These are phyloP conservation scores for Phaeophleospora eucalypticola DNA, from an alignment of 2,329 filamentous ascomycete genomes.

Conservation along the genomic window DNA sequence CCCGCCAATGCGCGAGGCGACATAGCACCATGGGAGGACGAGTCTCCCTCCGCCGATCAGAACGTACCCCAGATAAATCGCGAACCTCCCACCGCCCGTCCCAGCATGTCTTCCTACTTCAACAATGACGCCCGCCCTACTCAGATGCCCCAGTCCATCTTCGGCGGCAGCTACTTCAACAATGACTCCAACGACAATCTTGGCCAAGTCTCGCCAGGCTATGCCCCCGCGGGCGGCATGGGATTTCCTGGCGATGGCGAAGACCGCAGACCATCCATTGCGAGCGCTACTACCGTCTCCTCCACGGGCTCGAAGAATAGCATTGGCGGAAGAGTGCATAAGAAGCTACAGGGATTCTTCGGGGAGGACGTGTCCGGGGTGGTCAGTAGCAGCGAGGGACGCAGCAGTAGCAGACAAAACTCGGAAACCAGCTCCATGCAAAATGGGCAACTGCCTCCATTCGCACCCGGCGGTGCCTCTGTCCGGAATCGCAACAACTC, in stretches of 20 bases:
- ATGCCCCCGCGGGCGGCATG: constrained; percentile 54
- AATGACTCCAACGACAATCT: constrained; percentile 72
- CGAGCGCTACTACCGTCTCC: constrained; percentile 81
- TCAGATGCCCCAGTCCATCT: constrained; percentile 43
- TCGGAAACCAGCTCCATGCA: constrained; percentile 53
- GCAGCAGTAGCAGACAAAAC: constrained; percentile 52
- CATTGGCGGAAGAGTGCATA: constrained; percentile 66
- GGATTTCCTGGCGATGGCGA: constrained; percentile 58
- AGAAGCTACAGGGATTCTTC: constrained; percentile 87
- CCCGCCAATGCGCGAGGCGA: constrained; percentile 44
- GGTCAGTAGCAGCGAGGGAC: constrained; percentile 30
- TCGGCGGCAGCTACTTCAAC: constrained; percentile 56
- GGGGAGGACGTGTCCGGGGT: constrained; percentile 75
- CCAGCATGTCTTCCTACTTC: constrained; percentile 40
- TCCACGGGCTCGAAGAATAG: constrained; percentile 76
- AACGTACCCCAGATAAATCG: constrained; percentile 40
- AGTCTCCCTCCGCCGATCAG: constrained; percentile 18
- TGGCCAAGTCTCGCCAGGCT: constrained; percentile 65
- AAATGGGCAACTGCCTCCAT: constrained; percentile 49
- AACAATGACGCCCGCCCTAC: constrained; percentile 24
- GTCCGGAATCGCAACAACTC: constrained; percentile 78
- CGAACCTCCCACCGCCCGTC: constrained; percentile 53
- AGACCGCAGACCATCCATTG: constrained; percentile 78
- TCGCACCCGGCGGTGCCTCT: constrained; percentile 37
- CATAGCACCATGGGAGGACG: constrained; percentile 51